phyloP scores from a whole-genome alignment of 2,329 filamentous ascomycete species.

The Huntiella abstrusa region DNA sequence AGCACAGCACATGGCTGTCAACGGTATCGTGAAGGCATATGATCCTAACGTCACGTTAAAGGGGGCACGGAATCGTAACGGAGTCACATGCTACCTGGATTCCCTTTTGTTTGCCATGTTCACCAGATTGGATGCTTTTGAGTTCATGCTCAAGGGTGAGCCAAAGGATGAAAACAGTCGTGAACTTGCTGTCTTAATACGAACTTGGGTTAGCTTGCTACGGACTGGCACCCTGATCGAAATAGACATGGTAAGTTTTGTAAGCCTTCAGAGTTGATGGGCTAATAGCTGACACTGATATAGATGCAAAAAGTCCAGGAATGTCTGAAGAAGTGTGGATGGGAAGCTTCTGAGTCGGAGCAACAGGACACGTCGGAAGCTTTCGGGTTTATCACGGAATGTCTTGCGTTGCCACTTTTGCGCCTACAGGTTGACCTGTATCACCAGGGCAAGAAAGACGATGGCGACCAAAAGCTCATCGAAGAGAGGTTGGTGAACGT shows the following conservation, averaged over 20 bases:
- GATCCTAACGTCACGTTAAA: slow-evolving; percentile 52
- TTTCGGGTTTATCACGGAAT: slow-evolving; percentile 86
- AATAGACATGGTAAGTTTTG: slow-evolving; percentile 50
- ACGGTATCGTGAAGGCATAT: slow-evolving; percentile 60
- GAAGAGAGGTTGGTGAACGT: slow-evolving; percentile 83
- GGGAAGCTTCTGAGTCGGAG: slow-evolving; percentile 54
- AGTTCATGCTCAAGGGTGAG: slow-evolving; percentile 71
- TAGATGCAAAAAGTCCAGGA: slow-evolving; percentile 72
- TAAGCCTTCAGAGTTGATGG: neutral
- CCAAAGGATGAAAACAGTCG: slow-evolving; percentile 51
- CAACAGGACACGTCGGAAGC: slow-evolving; percentile 95
- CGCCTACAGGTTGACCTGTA: slow-evolving; percentile 90
- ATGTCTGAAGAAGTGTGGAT: slow-evolving; percentile 67
- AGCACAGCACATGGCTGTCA: slow-evolving; percentile 62
- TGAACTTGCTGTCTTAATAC: slow-evolving; percentile 57
- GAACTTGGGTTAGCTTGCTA: slow-evolving; percentile 87
- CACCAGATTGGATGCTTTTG: slow-evolving; percentile 71
- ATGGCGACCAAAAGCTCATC: slow-evolving; percentile 85
- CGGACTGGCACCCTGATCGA: slow-evolving; percentile 71
- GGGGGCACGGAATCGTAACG: slow-evolving; percentile 69
- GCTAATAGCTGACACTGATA: neutral
- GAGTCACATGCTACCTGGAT: slow-evolving; percentile 90
- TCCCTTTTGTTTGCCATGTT: slow-evolving; percentile 92
- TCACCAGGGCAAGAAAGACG: slow-evolving; percentile 68
- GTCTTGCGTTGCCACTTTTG: slow-evolving; percentile 67